Conservation (phyloP, 148 eudicot species). For the Chenopodium formosanum region DNA sequence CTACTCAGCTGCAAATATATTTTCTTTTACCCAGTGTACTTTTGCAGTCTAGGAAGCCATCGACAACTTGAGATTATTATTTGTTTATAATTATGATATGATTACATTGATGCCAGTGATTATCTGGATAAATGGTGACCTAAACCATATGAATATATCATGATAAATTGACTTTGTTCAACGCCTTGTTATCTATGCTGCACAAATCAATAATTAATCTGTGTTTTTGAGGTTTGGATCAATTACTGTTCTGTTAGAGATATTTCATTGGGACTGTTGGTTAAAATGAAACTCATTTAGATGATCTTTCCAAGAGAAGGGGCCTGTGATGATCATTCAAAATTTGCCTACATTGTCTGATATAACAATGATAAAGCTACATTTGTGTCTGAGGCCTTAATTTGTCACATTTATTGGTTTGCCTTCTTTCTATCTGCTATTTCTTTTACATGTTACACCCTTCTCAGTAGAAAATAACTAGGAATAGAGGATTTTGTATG, state of each 20-base stretch:
- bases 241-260: not conserved
- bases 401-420: not conserved
- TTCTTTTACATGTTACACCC: not conserved
- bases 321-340: not conserved
- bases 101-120: too few relatives aligned
- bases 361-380: not conserved
- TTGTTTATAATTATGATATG: too few relatives aligned
- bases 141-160: too few relatives aligned
- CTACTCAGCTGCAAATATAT: not conserved
- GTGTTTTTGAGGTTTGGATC: not conserved
- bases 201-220: not conserved
- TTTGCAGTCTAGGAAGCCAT: too few relatives aligned
- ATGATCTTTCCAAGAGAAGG: not conserved
- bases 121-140: too few relatives aligned
- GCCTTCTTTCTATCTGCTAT: not conserved
- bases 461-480: not conserved
- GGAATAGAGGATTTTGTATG: not conserved
- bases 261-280: not conserved
- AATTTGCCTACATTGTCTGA: slow-evolving; percentile 45
- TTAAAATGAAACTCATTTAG: not conserved
- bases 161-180: too few relatives aligned
- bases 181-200: not conserved
- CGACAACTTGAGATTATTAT: too few relatives aligned
- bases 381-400: slow-evolving; percentile 19
- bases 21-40: too few relatives aligned